A percentile compares a stretch with the other conserved stretches of the same genome.
Conservation (phyloP, 2,329 filamentous ascomycete species). For the Gliomastix tumulicola region DNA sequence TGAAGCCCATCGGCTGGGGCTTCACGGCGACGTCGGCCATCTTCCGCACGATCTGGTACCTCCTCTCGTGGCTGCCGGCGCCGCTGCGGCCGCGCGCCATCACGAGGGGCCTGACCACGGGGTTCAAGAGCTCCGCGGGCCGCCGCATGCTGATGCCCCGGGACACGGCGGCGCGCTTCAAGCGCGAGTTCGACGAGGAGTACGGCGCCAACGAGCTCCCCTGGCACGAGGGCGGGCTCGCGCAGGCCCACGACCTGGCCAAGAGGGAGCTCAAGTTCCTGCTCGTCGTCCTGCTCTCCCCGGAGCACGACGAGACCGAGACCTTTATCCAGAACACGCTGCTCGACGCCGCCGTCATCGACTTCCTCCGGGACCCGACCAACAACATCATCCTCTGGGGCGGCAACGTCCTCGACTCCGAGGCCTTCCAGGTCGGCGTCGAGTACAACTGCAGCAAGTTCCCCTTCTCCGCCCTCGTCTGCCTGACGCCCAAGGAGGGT, state of each 20-base stretch:
- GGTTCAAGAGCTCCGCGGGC: conserved; percentile 56
- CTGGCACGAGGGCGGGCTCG: conserved; percentile 84
- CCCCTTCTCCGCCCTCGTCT: conserved; percentile 80
- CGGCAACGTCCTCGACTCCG: conserved; percentile 85
- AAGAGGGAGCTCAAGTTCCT: conserved; percentile 90
- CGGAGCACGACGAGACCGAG: conserved; percentile 89
- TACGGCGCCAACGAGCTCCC: conserved; percentile 68
- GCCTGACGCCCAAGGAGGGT: conserved; percentile 78
- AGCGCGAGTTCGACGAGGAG: conserved; percentile 90
- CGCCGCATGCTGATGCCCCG: conserved; percentile 73
- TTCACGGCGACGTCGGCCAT: conserved; percentile 64
- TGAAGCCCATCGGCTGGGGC: conserved; percentile 74
- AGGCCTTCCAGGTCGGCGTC: conserved; percentile 87
- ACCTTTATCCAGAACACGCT: conserved; percentile 78
- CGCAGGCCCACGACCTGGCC: conserved; percentile 81
- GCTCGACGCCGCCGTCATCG: conserved; percentile 64
- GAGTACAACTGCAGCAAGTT: conserved; percentile 88
- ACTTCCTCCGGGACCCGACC: conserved; percentile 65
- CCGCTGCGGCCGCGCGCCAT: conserved; percentile 47
- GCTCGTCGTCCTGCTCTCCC: conserved; percentile 79
- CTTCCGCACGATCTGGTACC: conserved; percentile 66
- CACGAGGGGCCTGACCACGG: conserved; percentile 43
- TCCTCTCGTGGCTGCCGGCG: conserved; percentile 75
- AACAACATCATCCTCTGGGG: conserved; percentile 88
- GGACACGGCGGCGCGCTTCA: conserved; percentile 83